Percentiles rank a stretch among this genome's conserved stretches.
Conservation (phyloP, 2,329 filamentous ascomycete genomes). For the Saccharata proteae region DNA sequence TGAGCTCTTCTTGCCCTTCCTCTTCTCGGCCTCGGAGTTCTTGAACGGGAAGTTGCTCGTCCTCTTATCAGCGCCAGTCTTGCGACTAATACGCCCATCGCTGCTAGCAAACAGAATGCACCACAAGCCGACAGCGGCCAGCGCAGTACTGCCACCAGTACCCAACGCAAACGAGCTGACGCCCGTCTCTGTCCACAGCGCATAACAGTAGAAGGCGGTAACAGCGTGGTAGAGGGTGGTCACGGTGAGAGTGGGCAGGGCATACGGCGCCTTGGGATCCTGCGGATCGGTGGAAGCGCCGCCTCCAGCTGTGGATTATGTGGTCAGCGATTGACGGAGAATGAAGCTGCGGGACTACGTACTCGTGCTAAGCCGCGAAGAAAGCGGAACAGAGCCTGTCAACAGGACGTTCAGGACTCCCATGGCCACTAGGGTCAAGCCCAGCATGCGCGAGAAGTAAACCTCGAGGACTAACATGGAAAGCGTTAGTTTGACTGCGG, state of each 20-base stretch:
- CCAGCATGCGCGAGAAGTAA: constrained; percentile 63
- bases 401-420: constrained; percentile 54
- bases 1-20: constrained; percentile 28
- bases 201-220: constrained; percentile 53
- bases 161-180: constrained; percentile 50
- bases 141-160: constrained; percentile 41
- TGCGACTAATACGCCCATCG: constrained; percentile 45
- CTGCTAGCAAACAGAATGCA: constrained; percentile 47
- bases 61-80: constrained; percentile 55
- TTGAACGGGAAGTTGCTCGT: constrained; percentile 54
- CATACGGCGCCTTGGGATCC: constrained; percentile 33
- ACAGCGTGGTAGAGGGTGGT: constrained; percentile 54
- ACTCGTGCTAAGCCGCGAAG: constrained; percentile 28
- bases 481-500: not conserved
- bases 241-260: constrained; percentile 52
- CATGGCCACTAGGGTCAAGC: constrained; percentile 53
- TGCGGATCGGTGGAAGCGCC: constrained; percentile 23
- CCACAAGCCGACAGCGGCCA: constrained; percentile 56
- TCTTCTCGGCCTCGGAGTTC: constrained; percentile 45
- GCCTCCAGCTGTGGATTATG: constrained; percentile 9
- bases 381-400: constrained; percentile 57
- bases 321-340: not conserved
- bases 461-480: constrained; percentile 45
- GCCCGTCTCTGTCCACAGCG: constrained; percentile 45
- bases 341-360: not conserved